Percentiles rank a stretch among this genome's conserved stretches.
Conservation (phyloP, 179 eudicot genomes). For the Vitellaria paradoxa region DNA sequence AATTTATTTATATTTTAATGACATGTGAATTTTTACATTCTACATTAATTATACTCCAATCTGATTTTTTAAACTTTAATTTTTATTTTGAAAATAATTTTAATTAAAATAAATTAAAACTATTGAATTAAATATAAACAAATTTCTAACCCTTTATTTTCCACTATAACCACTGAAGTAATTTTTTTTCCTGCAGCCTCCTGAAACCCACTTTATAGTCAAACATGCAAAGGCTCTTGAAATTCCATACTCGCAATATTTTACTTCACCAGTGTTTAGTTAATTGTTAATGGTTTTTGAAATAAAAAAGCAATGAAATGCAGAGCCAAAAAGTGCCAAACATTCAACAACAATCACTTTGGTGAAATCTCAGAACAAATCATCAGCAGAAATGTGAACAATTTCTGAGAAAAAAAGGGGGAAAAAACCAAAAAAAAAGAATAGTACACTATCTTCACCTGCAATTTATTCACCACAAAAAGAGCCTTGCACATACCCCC, state of each 20-base stretch:
- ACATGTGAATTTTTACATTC: too few relatives aligned
- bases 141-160: too few relatives aligned
- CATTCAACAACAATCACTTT: neutral
- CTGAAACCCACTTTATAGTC: too few relatives aligned
- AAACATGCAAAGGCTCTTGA: neutral
- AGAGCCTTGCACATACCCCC: conserved; percentile 13
- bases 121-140: too few relatives aligned
- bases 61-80: too few relatives aligned
- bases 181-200: too few relatives aligned
- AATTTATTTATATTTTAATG: too few relatives aligned
- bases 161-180: too few relatives aligned
- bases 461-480: conserved; percentile 45
- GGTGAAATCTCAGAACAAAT: neutral
- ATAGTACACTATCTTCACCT: conserved; percentile 29
- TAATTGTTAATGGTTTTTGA: too few relatives aligned
- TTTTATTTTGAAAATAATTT: too few relatives aligned
- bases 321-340: neutral
- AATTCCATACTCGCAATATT: neutral
- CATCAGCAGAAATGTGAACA: conserved; percentile 5
- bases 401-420: neutral
- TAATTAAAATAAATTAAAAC: too few relatives aligned
- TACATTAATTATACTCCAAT: too few relatives aligned
- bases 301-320: neutral
- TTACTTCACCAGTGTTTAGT: neutral
- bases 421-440: neutral